phyloP scores from a whole-genome alignment of 139 green algal genomes.

The Nannochloris sp. region DNA sequence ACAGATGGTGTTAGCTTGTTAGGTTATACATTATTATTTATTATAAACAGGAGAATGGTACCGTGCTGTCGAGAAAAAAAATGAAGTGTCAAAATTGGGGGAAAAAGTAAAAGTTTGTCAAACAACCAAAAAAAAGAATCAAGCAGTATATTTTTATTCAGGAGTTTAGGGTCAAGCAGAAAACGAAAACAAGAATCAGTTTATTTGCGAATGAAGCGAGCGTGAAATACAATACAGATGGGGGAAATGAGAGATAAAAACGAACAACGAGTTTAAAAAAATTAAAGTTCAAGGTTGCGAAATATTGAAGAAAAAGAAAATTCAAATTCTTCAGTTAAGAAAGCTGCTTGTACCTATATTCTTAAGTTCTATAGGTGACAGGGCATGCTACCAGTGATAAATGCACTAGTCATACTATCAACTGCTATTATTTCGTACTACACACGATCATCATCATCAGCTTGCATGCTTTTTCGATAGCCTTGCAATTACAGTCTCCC shows the following conservation, averaged over 20 bases:
- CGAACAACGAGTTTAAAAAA: not conserved
- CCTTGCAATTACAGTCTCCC: constrained; percentile 44
- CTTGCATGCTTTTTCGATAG: too few relatives aligned
- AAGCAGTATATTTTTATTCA: not conserved
- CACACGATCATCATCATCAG: too few relatives aligned
- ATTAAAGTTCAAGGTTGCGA: not conserved
- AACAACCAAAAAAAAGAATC: not conserved
- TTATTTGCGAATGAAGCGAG: not conserved
- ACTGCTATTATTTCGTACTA: not conserved
- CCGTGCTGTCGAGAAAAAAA: not conserved
- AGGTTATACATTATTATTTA: not conserved
- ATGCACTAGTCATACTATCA: not conserved
- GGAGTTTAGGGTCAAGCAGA: not conserved
- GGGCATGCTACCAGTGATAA: not conserved
- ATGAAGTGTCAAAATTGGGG: not conserved
- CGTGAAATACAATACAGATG: not conserved
- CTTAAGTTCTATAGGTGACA: not conserved
- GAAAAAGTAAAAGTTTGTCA: too few relatives aligned
- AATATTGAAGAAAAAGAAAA: not conserved
- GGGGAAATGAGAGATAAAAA: not conserved
- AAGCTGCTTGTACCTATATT: not conserved
- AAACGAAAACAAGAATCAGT: not conserved
- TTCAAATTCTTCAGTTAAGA: not conserved
- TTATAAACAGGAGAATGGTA: not conserved
- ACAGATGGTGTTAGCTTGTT: too few relatives aligned